These are phyloP conservation scores for Lathyrus tuberosus DNA, from an alignment of 306 rosid genomes.

Conservation along the genomic window DNA sequence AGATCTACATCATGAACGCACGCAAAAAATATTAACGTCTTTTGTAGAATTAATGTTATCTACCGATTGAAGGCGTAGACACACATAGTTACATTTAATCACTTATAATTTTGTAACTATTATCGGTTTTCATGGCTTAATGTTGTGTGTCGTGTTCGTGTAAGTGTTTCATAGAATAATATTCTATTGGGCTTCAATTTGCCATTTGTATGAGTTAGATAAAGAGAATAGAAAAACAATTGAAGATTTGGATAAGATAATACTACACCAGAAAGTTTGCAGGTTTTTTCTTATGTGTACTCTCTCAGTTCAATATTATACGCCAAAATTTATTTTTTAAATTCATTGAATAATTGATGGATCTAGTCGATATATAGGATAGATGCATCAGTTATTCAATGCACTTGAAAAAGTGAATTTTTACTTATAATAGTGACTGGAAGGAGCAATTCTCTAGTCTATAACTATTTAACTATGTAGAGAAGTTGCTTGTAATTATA, in stretches of 20 bases:
- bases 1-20: conserved; percentile 29
- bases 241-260: neutral
- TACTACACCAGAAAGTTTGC: neutral
- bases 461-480: neutral
- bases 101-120: neutral
- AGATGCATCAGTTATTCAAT: no score
- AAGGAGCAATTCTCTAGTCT: neutral
- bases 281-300: conserved; percentile 5
- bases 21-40: neutral
- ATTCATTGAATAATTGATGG: no score
- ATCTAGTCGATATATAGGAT: no score
- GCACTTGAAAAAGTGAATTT: no score
- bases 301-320: no score
- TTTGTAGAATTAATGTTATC: neutral
- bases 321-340: no score
- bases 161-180: neutral
- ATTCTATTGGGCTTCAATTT: conserved; percentile 13
- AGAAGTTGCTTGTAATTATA: neutral
- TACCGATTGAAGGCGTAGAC: neutral
- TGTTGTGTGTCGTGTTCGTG: neutral
- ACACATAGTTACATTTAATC: neutral
- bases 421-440: no score
- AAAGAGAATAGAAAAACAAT: neutral
- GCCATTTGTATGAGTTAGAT: conserved; percentile 1
- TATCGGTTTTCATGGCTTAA: neutral